Base-by-base conservation (phyloP, 1,284 basidiomycete species). In the Apiotrichum gamsii region DNA sequence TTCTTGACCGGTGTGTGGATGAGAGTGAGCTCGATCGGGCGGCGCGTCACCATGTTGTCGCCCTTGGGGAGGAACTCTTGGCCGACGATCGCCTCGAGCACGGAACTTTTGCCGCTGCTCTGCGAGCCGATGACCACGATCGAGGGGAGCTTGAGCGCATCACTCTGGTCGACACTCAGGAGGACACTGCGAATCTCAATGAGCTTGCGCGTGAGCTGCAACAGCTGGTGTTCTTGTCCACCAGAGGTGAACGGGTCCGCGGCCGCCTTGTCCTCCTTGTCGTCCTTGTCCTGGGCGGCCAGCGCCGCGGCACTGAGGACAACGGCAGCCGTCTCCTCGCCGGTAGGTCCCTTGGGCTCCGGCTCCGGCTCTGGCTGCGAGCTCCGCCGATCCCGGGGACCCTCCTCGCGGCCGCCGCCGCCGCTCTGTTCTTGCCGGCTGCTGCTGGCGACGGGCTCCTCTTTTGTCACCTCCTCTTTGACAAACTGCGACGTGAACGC, bases 51-150 rank as follows among this genome's bases (percentile, higher is more conserved):
- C 95, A 99, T 99, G 72, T 98, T 98, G 72, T 93, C 87, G 49
- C 94, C 94, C 75, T 90, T 95, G 64, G 9, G 32, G 33, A 99
- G 75, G 72, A 99, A 98, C 69, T 98, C 91, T 57, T 96, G 90
- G 0, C 94, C 95, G 19, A 99, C 95, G 57, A 99, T 90, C 2
- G 95, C 87, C 71, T 99, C 94, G 45, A 99, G 76, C 0, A 99
- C 95, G 21, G 88, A 93, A 62, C 90, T 94, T 78, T 99, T 99
- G 5, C 94, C 94, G 4, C 89, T 93, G 69, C 90, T 95, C 75
- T 99, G 94, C 64, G 90, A 94, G 13, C 94, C 94, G 56, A 99
- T 90, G 41, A 98, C 95, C 30, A 98, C 94, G 52, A 99, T 97
- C 56, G 89, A 93, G 0, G 94, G 94, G 13, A 99, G 75, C 58